Evolutionary conservation across 306 rosid genomes (phyloP).

Genomic region (Psophocarpus tetragonolobus): DNA sequence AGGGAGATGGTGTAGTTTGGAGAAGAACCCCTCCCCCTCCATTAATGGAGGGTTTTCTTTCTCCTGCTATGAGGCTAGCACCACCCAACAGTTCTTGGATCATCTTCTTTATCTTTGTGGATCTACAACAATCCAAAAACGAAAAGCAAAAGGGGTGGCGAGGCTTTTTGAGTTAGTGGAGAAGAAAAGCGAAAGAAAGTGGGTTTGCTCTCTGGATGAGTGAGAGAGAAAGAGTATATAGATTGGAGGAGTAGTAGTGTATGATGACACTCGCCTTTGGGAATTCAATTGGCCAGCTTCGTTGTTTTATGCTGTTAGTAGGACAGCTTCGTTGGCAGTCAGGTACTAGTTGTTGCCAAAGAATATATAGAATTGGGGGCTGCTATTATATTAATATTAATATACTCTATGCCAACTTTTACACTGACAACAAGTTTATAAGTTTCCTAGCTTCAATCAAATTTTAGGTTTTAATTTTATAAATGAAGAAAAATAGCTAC

Average conservation of each 20-base stretch:
- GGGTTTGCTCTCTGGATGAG: constrained; percentile 41
- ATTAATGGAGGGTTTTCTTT: constrained; percentile 58
- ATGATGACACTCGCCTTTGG: constrained; percentile 44
- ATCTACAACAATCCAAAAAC: constrained; percentile 83
- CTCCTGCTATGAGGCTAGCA: constrained; percentile 53
- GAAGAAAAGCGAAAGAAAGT: constrained; percentile 63
- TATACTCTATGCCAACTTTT: not conserved
- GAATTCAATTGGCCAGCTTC: constrained; percentile 46
- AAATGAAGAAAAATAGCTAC: not conserved
- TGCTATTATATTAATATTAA: constrained; percentile 4
- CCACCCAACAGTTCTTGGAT: constrained; percentile 90
- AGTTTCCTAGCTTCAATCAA: not conserved
- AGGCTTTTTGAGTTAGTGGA: constrained; percentile 75
- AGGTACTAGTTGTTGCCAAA: constrained; percentile 44
- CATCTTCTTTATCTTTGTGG: constrained; percentile 66
- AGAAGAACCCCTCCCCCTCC: constrained; percentile 45
- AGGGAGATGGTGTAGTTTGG: constrained; percentile 40
- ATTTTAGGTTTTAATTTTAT: not conserved
- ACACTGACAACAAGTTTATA: not conserved
- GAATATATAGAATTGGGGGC: constrained; percentile 41
- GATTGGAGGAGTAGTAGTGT: constrained; percentile 37
- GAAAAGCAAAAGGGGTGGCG: constrained; percentile 58
- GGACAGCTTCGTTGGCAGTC: constrained; percentile 48
- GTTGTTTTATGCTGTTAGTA: constrained; percentile 35
- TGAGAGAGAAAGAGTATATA: constrained; percentile 26